These are phyloP conservation scores for Brasilioporus rufonigricans DNA, from an alignment of 768 basidiomycete species.

Conservation along the genomic window DNA sequence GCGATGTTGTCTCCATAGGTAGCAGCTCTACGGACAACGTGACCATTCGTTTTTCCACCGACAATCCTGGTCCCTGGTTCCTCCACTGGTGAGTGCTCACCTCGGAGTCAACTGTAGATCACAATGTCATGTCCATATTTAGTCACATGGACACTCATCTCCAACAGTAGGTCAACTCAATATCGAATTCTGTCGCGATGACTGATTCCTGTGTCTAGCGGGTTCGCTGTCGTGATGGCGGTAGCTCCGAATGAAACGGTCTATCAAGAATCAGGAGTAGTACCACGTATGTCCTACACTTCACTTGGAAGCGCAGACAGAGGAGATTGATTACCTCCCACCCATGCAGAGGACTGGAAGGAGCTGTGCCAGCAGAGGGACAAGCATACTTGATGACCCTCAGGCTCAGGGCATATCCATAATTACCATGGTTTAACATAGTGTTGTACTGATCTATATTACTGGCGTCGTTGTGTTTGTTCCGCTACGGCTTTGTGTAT, in stretches of 20 bases:
- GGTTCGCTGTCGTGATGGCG: conserved; percentile 24
- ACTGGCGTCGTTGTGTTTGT: no score
- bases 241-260: conserved; percentile 10
- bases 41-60: background rate
- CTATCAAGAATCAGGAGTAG: conserved; percentile 1
- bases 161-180: background rate
- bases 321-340: background rate
- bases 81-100: background rate
- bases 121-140: background rate
- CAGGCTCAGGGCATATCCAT: no score
- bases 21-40: background rate
- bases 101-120: no score
- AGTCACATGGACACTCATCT: background rate
- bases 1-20: background rate
- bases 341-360: background rate
- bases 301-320: no score
- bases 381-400: background rate
- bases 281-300: conserved; percentile 20
- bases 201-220: background rate
- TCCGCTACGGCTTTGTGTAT: no score
- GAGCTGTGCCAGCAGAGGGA: background rate
- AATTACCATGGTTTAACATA: no score
- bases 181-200: no score
- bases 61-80: background rate
- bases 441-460: no score